Base-by-base conservation (phyloP, 805 yeast species). In the Wickerhamiella allomyrinae region DNA sequence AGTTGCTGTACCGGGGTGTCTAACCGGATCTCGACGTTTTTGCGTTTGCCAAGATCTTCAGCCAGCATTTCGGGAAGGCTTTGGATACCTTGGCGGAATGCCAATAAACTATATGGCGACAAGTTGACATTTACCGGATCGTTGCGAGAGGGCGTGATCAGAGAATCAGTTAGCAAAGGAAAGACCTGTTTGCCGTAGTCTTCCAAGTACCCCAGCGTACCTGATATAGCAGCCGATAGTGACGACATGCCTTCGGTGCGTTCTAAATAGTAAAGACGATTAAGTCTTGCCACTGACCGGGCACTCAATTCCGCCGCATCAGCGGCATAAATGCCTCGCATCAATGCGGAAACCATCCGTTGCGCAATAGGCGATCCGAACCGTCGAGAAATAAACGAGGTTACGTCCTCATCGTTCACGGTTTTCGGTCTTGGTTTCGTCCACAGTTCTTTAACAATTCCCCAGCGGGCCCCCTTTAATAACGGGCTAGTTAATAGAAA, bases 251-350 rank as follows among this genome's bases (percentile, higher is more conserved):
- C 59, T 22, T 61, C 54, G 20, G 55, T 44, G 6, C 59, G 44
- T 55, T 86, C 95, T 37, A 77, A 58, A 10, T 71, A 63, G 37
- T 68, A 74, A 49, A 84, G 52, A 8, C 59, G 52, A 3, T 77
- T 76, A 47, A 83, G 56, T 0, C 83, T 67, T 3, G 80, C 67
- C 5, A 57, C 61, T 0, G 61, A 55, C 17, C 71, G 61, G 0
- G 79, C 75, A 63, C 94, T 81, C 39, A 89, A 59, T 43, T 71
- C 64, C 5, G 67, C 53, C 2, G 76, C 68, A 58, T 87, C 94
- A n/a, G 84, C 91, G 1, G 94, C 95, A 58, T 86, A 89, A 1
- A 91, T 76, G 0, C 98, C 98, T 54, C 86, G 85, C 57, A 80
- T 66, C 3, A 86, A 62, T 0, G 95, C 97, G 59, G 94, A 81